These are phyloP conservation scores for Nepenthes alata DNA, from an alignment of 179 eudicot species.

Conservation along the genomic window DNA sequence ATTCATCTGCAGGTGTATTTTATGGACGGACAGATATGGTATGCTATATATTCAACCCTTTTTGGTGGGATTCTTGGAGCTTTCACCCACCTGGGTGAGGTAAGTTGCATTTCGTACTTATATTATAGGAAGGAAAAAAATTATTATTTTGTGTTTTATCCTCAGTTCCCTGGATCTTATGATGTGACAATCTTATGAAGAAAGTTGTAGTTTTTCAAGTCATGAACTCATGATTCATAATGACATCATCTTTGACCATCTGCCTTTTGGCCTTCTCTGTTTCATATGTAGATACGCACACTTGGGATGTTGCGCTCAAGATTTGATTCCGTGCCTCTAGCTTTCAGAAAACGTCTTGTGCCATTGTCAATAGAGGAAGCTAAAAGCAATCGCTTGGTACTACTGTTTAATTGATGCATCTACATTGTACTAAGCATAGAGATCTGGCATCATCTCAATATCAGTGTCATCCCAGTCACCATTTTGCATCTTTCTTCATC, in stretches of 20 bases:
- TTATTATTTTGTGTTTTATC: no score
- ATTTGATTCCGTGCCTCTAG: constrained; percentile 81
- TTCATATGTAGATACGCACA: constrained; percentile 59
- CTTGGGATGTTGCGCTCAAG: constrained; percentile 97
- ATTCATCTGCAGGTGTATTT: constrained; percentile 61
- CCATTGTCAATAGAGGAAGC: constrained; percentile 40
- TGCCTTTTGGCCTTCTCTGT: background rate
- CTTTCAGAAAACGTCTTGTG: constrained; percentile 77
- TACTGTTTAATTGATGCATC: background rate
- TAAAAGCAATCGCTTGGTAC: constrained; percentile 35
- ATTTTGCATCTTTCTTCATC: background rate
- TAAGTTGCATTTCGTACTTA: constrained; percentile 20
- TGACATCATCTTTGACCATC: no score
- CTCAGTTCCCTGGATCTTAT: no score
- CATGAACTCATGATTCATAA: no score
- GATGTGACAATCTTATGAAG: no score
- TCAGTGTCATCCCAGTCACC: background rate
- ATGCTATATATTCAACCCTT: constrained; percentile 84
- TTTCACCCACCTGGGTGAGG: constrained; percentile 99
- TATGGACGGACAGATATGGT: constrained; percentile 99
- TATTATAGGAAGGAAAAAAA: no score
- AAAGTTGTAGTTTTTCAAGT: no score
- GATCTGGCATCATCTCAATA: background rate
- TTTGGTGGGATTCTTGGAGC: constrained; percentile 97
- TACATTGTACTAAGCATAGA: background rate